These are phyloP conservation scores for Sanghuangporus baumii DNA, from an alignment of 1,284 basidiomycete species.

Conservation along the genomic window DNA sequence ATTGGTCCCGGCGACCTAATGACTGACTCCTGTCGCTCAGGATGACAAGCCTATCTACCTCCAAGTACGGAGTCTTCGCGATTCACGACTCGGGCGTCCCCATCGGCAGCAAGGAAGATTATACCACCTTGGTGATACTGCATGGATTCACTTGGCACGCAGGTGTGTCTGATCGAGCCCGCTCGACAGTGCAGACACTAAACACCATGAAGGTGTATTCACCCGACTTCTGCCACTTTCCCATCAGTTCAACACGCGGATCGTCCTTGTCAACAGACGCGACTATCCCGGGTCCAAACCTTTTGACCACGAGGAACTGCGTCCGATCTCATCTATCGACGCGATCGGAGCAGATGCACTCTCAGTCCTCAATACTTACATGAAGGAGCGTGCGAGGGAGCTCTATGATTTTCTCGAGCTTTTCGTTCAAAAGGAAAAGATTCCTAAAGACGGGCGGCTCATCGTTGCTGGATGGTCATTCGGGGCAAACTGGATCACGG, in stretches of 20 bases:
- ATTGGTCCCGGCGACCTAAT: no score
- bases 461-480: slow-evolving; percentile 23
- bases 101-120: not conserved
- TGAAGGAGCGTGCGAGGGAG: slow-evolving; percentile 18
- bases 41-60: not conserved
- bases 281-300: slow-evolving; percentile 29
- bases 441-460: slow-evolving; percentile 14
- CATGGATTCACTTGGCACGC: slow-evolving; percentile 7
- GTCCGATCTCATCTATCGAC: slow-evolving; percentile 23
- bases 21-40: no score
- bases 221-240: slow-evolving; percentile 24
- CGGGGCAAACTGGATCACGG: slow-evolving; percentile 19
- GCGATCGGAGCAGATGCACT: slow-evolving; percentile 18
- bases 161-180: not conserved
- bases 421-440: slow-evolving; percentile 15
- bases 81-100: slow-evolving; percentile 10
- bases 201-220: slow-evolving; percentile 24
- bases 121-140: slow-evolving; percentile 7
- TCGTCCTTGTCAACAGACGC: slow-evolving; percentile 28
- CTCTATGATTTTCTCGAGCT: slow-evolving; percentile 18
- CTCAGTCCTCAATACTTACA: not conserved
- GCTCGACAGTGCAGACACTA: not conserved
- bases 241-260: slow-evolving; percentile 23
- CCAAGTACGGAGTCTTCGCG: not conserved
- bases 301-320: slow-evolving; percentile 24